These are phyloP conservation scores for Misopates orontium DNA, from an alignment of 257 asterid species.

Conservation along the genomic window DNA sequence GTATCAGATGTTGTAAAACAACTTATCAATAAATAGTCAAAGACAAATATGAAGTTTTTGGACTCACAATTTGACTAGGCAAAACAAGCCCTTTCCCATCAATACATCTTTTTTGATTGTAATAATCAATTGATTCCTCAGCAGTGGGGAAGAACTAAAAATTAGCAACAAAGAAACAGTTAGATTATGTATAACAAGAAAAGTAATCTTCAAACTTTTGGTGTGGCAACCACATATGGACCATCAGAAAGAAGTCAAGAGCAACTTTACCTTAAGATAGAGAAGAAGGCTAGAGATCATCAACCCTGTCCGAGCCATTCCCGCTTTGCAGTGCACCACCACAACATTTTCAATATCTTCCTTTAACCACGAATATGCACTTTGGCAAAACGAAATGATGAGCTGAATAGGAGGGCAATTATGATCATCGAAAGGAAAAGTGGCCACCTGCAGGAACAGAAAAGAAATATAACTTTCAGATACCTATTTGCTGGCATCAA, in stretches of 20 bases:
- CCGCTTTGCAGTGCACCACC: slow-evolving; percentile 99
- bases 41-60: neutral
- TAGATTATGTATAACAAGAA: slow-evolving; percentile 22
- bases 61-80: slow-evolving; percentile 97
- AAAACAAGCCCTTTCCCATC: slow-evolving; percentile 96
- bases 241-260: slow-evolving; percentile 1
- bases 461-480: slow-evolving; percentile 19
- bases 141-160: slow-evolving; percentile 95
- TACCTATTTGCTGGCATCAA: neutral
- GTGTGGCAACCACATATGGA: slow-evolving; percentile 3
- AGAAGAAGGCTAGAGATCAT: slow-evolving; percentile 98
- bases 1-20: slow-evolving; percentile 16
- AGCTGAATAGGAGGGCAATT: slow-evolving; percentile 98
- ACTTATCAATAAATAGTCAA: slow-evolving; percentile 14
- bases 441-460: slow-evolving; percentile 66
- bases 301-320: slow-evolving; percentile 99
- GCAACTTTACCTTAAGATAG: slow-evolving; percentile 64
- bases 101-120: slow-evolving; percentile 90
- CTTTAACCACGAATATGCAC: slow-evolving; percentile 99
- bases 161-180: slow-evolving; percentile 26
- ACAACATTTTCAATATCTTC: slow-evolving; percentile 97
- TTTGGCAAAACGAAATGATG: slow-evolving; percentile 87
- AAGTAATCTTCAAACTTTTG: neutral
- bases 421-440: slow-evolving; percentile 97
- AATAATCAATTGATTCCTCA: slow-evolving; percentile 91